Evolutionary conservation across 306 rosid genomes (phyloP).

Genomic region (Prunus persica): DNA sequence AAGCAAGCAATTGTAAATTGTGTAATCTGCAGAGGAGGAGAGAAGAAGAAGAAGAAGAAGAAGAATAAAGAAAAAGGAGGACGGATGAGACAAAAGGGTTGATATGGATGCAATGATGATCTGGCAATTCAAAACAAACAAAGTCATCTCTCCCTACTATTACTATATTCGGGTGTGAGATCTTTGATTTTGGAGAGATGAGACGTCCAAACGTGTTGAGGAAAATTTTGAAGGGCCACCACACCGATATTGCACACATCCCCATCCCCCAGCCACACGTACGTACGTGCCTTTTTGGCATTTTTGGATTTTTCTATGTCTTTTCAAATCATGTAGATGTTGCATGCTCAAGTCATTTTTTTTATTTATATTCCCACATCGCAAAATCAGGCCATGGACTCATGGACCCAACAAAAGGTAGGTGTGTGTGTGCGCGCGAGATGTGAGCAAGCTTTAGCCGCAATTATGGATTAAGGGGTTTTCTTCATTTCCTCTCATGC

Average conservation of each 20-base stretch:
- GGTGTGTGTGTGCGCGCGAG: too few species aligned
- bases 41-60: neutral
- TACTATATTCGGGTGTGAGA: neutral
- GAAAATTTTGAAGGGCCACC: too few species aligned
- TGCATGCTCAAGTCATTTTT: neutral
- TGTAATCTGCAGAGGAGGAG: neutral
- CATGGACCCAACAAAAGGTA: neutral
- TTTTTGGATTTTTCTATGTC: neutral
- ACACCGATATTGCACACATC: neutral
- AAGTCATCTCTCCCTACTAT: constrained; percentile 1
- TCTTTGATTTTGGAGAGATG: neutral
- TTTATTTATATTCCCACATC: neutral
- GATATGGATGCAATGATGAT: constrained; percentile 2
- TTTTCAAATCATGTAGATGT: neutral
- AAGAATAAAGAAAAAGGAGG: constrained; percentile 9
- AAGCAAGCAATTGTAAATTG: too few species aligned
- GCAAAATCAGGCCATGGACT: neutral
- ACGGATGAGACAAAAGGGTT: constrained; percentile 12
- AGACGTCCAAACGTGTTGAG: neutral
- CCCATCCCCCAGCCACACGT: neutral
- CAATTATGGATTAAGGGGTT: neutral
- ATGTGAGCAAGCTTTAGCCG: neutral
- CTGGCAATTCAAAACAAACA: neutral
- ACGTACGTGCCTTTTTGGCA: neutral
- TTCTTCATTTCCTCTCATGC: too few species aligned